phyloP scores from a whole-genome alignment of 2,329 filamentous ascomycete species.

The Fusarium fujikuroi region DNA sequence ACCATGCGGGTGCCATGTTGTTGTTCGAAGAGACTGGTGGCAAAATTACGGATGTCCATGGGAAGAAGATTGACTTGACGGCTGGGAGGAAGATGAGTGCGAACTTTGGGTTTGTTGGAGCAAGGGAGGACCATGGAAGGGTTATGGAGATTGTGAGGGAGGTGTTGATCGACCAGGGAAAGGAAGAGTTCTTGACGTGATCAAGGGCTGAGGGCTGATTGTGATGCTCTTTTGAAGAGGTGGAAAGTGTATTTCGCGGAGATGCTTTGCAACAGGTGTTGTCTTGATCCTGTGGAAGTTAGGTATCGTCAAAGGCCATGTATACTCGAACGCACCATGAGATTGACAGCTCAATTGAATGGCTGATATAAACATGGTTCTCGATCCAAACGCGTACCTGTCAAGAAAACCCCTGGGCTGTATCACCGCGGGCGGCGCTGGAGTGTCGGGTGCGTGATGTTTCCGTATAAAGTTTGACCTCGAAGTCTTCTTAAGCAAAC shows the following conservation, averaged over 20 bases:
- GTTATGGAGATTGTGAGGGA: constrained; percentile 76
- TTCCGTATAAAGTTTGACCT: not conserved
- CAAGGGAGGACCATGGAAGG: constrained; percentile 55
- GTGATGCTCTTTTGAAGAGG: not conserved
- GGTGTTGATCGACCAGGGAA: constrained; percentile 66
- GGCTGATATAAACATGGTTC: not conserved
- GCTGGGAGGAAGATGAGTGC: constrained; percentile 59
- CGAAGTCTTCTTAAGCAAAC: not conserved
- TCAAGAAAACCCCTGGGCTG: not conserved
- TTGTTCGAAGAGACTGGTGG: constrained; percentile 68
- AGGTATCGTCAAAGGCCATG: not conserved
- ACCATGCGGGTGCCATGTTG: constrained; percentile 69
- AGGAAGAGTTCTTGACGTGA: constrained; percentile 39
- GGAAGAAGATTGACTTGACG: constrained; percentile 60
- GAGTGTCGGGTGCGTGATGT: no score
- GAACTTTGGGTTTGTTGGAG: constrained; percentile 68
- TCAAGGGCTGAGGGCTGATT: accelerated
- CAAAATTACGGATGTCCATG: constrained; percentile 64
- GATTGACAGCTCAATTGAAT: not conserved
- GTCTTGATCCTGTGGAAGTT: not conserved
- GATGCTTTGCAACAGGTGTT: not conserved
- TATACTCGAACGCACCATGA: not conserved
- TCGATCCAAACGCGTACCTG: accelerated
- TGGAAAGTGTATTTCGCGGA: not conserved
- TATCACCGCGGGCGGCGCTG: accelerated